Base-by-base conservation (phyloP, 306 rosid species). In the Citrullus amarus region DNA sequence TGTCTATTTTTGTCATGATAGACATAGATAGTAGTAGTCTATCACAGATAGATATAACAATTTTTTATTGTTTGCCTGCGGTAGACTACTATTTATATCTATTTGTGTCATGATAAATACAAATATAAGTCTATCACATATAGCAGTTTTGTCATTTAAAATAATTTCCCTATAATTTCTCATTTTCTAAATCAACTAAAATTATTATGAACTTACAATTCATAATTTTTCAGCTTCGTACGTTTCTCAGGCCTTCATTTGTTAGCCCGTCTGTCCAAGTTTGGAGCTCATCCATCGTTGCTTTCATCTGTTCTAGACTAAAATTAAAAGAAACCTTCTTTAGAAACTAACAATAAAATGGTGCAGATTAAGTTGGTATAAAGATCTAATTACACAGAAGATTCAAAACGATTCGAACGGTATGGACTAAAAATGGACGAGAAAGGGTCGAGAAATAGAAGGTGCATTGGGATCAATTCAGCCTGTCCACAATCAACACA, bases 401-500 rank as follows among this genome's bases (percentile, higher is more conserved):
- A n/a, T n/a, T 18, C 32, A 68, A 39, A 68, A 68, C 25, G 8
- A 20, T 4, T 20, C 36, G 20, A 25, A 48, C 7, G 8, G 16
- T 25, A 25, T 25, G 28, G 1, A 15, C 16, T 38, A 28, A 22
- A 15, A 46, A 48, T 72, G 22, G 18, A 50, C 22, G 1, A 9
- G 59, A 17, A 50, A 44, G 53, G 32, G 53, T 41, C 6, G 74
- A 70, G 32, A 46, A 70, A 70, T 46, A 58, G 14, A 72, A 72
- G 41, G 76, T 50, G 60, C 60, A 50, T 28, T 15, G 36, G 44
- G 9, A 72, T 22, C 59, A 30, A 50, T 72, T 72, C 79, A 84
- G 79, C 25, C 20, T 63, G 75, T 78, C 51, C 43, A 75, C 66
- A 54, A 48, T 78, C 72, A 83, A 66, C 39, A 81, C 39, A 81